Base-by-base conservation (phyloP, 2,329 filamentous ascomycete genomes). In the Lecanosticta acicola region DNA sequence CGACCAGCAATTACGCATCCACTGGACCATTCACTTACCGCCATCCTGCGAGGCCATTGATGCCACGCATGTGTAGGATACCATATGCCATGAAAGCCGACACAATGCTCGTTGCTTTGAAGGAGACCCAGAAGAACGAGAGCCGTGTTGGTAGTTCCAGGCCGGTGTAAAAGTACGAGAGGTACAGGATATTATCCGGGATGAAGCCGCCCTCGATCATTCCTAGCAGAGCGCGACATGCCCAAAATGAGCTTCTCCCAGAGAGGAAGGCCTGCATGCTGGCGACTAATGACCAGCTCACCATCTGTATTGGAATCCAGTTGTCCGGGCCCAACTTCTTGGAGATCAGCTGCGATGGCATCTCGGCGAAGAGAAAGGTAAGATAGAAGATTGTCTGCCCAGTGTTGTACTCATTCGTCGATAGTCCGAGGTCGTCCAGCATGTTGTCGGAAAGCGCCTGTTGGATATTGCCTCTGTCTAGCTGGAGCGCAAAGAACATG, bases 161-260 rank as follows among this genome's bases (percentile, higher is more conserved):
- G 0, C 79, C 78, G 37, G 79, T 88, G 68, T 88, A 90, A 39
- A 51, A 90, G 63, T 89, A 89, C 3, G 79, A 82, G 4, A 87
- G 70, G 65, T 83, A 88, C 0, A 85, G 68, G 11, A 85, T 76
- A n/a, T 49, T 43, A 29, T 51, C 41, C 38, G 73, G 72, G 1
- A 80, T 59, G 26, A 79, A 83, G 0, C 70, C 70, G 55, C 66
- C 67, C 48, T 69, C 70, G 10, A 70, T 58, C 0, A 68, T 42
- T 7, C 71, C 71, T 3, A 73, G 62, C 11, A 73, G 51, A 2
- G 64, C 64, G 0, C 71, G 61, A 3, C 66, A 66, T 5, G 60
- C 61, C 41, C 62, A 70, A 54, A 70, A 72, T 0, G 62, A 59
- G 1, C 59, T 50, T 34, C 64, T 63, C 8, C 59, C 64, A 4